These are phyloP conservation scores for Plasmodium malariae DNA, from an alignment of 169 alveolate species.

Conservation along the genomic window DNA sequence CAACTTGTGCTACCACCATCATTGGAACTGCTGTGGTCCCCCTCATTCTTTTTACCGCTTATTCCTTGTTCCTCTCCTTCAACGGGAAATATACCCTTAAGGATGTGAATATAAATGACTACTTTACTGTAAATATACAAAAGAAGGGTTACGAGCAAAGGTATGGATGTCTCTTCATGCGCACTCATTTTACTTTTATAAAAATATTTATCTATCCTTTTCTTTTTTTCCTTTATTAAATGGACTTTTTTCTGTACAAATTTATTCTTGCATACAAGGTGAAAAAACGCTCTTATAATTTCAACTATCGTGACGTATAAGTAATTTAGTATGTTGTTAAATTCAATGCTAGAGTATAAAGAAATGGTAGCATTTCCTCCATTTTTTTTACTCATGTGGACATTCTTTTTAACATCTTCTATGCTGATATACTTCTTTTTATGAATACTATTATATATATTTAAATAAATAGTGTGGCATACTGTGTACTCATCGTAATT, in stretches of 20 bases:
- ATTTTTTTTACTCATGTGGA: neutral
- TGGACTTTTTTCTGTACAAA: slow-evolving; percentile 18
- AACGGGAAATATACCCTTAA: neutral
- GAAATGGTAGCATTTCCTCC: neutral
- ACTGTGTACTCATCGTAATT: slow-evolving; percentile 24
- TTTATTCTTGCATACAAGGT: neutral
- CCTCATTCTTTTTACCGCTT: neutral
- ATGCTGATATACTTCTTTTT: slow-evolving; percentile 42
- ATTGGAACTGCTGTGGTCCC: neutral
- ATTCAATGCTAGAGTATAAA: neutral
- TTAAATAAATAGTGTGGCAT: slow-evolving; percentile 31
- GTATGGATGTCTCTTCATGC: neutral
- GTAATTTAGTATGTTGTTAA: slow-evolving; percentile 10
- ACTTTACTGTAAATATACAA: neutral
- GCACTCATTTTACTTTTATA: neutral
- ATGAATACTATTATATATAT: slow-evolving; percentile 47
- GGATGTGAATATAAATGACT: neutral
- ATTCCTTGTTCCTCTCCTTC: neutral
- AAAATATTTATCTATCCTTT: neutral
- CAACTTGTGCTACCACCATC: neutral
- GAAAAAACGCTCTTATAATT: neutral
- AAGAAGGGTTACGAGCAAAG: neutral
- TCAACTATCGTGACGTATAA: neutral
- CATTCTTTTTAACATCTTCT: slow-evolving; percentile 24
- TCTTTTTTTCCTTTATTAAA: slow-evolving; percentile 14